Conservation (phyloP, 1,284 basidiomycete genomes). For the Pseudozyma hubeiensis region DNA sequence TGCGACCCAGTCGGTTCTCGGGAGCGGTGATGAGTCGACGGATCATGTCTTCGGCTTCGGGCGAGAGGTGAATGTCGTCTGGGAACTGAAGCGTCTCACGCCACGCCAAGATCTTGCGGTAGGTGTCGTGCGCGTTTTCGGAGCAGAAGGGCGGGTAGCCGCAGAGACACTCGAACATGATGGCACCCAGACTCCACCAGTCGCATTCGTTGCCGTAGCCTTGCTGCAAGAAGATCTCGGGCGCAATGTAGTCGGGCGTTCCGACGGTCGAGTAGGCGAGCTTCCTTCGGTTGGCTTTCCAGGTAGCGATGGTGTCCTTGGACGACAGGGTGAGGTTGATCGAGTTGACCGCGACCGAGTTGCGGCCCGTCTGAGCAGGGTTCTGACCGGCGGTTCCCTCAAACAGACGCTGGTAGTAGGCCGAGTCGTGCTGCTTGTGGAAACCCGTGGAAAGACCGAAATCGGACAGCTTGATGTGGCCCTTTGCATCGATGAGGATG, state of each 20-base stretch:
- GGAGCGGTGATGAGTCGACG: slow-evolving; percentile 86
- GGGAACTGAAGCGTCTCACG: slow-evolving; percentile 87
- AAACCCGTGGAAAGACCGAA: slow-evolving; percentile 95
- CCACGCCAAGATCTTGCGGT: slow-evolving; percentile 99
- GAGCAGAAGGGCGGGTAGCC: slow-evolving; percentile 97
- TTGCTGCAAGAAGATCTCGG: slow-evolving; percentile 96
- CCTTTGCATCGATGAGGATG: slow-evolving; percentile 92
- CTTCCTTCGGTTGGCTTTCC: slow-evolving; percentile 98
- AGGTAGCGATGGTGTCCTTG: slow-evolving; percentile 76
- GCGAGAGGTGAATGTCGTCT: slow-evolving; percentile 92
- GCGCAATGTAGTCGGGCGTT: slow-evolving; percentile 98
- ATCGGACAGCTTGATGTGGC: slow-evolving; percentile 94
- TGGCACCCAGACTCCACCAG: slow-evolving; percentile 88
- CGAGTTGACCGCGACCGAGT: slow-evolving; percentile 67
- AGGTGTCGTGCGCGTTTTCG: slow-evolving; percentile 96
- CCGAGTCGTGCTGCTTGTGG: slow-evolving; percentile 92
- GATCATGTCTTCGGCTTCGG: slow-evolving; percentile 92
- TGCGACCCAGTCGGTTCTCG: slow-evolving; percentile 77
- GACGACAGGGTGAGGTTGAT: slow-evolving; percentile 66
- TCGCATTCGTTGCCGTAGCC: slow-evolving; percentile 98
- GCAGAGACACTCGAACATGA: slow-evolving; percentile 98
- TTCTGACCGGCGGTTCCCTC: slow-evolving; percentile 71
- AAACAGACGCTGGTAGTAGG: slow-evolving; percentile 93
- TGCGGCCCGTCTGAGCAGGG: slow-evolving; percentile 60
- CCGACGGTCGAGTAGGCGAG: slow-evolving; percentile 98